phyloP scores from a whole-genome alignment of 306 rosid species.

The Lablab purpureus region DNA sequence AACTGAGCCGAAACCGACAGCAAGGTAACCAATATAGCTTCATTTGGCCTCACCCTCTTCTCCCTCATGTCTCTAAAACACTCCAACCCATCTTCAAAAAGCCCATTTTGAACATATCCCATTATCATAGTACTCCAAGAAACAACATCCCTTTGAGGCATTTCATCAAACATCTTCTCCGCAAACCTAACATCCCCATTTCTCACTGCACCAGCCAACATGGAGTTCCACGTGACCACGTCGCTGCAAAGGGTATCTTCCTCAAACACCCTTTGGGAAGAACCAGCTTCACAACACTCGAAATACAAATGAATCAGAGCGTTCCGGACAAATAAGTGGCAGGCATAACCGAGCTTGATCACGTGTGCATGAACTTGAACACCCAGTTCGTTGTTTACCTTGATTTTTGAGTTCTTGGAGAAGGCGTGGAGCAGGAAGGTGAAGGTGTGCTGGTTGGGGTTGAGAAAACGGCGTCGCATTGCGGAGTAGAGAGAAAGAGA shows the following conservation, averaged over 20 bases:
- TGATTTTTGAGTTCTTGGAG: not conserved
- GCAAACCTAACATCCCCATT: constrained; percentile 60
- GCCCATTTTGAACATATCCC: constrained; percentile 81
- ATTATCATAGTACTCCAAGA: constrained; percentile 80
- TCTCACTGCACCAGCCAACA: constrained; percentile 61
- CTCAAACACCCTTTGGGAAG: constrained; percentile 61
- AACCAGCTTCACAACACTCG: constrained; percentile 50
- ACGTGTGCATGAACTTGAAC: constrained; percentile 63
- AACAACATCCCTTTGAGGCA: constrained; percentile 69
- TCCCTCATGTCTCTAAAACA: constrained; percentile 65
- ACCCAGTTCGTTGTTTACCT: constrained; percentile 37
- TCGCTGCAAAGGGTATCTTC: constrained; percentile 59
- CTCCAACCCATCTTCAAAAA: constrained; percentile 62
- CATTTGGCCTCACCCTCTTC: constrained; percentile 62
- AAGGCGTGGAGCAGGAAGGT: constrained; percentile 77
- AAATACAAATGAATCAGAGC: constrained; percentile 70
- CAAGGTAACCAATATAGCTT: constrained; percentile 66
- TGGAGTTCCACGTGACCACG: constrained; percentile 81
- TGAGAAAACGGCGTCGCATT: constrained; percentile 45
- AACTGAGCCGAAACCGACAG: constrained; percentile 69
- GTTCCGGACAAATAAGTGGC: constrained; percentile 66
- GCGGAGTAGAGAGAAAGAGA: constrained; percentile 54
- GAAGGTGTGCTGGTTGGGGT: constrained; percentile 75
- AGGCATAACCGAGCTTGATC: constrained; percentile 59
- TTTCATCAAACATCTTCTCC: constrained; percentile 71